These are phyloP conservation scores for Aspergillus flavus DNA, from an alignment of 2,329 filamentous ascomycete genomes.

Conservation along the genomic window DNA sequence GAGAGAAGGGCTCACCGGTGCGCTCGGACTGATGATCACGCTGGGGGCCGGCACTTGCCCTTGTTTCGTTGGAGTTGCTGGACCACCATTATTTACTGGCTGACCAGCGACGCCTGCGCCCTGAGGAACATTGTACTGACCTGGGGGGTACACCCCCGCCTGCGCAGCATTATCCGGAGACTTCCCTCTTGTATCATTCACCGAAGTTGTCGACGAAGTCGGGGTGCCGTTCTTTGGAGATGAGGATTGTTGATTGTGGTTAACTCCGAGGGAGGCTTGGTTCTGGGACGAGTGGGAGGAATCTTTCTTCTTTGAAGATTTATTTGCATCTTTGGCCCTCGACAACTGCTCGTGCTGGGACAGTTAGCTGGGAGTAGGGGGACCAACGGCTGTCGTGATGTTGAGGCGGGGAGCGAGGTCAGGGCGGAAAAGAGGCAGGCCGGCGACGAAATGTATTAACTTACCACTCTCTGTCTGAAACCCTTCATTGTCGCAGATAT, in stretches of 20 bases:
- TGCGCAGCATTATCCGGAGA: conserved; percentile 51
- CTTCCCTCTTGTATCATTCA: conserved; percentile 85
- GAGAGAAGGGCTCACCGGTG: conserved; percentile 65
- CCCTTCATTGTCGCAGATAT: conserved; percentile 78
- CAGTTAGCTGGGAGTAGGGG: conserved; percentile 25
- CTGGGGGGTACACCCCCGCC: conserved; percentile 33
- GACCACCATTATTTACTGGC: conserved; percentile 50
- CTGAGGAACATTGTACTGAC: conserved; percentile 43
- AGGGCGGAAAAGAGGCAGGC: conserved; percentile 23
- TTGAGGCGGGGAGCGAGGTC: conserved; percentile 18
- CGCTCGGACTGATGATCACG: conserved; percentile 92
- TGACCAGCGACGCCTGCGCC: conserved; percentile 37
- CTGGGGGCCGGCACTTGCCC: conserved; percentile 71
- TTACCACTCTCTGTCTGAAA: conserved; percentile 95
- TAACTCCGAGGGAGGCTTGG: conserved; percentile 53
- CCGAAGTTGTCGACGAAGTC: conserved; percentile 83
- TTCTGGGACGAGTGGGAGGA: conserved; percentile 74
- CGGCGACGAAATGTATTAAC: conserved; percentile 43
- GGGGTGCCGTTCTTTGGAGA: conserved; percentile 71
- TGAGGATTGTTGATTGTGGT: conserved; percentile 57
- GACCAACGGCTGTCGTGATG: neutral
- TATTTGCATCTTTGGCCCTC: conserved; percentile 82
- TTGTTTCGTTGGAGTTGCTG: conserved; percentile 64
- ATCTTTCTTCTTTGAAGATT: conserved; percentile 70
- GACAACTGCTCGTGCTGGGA: conserved; percentile 79